Percentiles rank a stretch among this genome's conserved stretches.
phyloP scores from a whole-genome alignment of 306 rosid genomes.

The Crataegus laevigata region DNA sequence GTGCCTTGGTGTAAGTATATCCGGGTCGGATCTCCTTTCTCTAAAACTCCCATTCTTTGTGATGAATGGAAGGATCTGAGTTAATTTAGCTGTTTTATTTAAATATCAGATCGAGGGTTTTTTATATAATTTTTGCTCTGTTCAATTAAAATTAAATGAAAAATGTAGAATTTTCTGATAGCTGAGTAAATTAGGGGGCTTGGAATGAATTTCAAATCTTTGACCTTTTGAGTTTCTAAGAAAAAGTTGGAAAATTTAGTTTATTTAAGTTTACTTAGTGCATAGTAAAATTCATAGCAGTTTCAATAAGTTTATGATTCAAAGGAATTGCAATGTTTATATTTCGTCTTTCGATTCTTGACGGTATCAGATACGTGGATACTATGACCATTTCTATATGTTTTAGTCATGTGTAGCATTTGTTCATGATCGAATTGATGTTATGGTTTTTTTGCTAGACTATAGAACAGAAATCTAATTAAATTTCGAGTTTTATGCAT shows the following conservation, averaged over 20 bases:
- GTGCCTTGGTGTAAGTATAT: slow-evolving; percentile 94
- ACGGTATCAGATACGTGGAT: background rate
- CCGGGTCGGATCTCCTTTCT: slow-evolving; percentile 15
- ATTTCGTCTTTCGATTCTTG: background rate
- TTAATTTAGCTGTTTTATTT: background rate
- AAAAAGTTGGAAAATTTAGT: background rate
- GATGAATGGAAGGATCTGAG: slow-evolving; percentile 12
- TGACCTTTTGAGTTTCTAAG: background rate
- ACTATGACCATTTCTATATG: background rate
- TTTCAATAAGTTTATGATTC: background rate
- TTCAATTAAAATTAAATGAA: background rate
- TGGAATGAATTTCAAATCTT: background rate
- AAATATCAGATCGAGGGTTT: background rate
- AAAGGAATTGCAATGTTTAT: background rate
- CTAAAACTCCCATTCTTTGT: background rate
- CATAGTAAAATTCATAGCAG: background rate
- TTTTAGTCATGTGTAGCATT: background rate
- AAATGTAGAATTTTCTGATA: background rate
- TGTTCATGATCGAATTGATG: background rate
- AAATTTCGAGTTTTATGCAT: background rate
- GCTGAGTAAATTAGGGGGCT: background rate
- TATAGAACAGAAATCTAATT: background rate
- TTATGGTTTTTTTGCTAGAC: too few relatives aligned
- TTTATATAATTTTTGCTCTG: background rate
- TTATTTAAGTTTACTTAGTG: background rate